Conservation (phyloP, 2,329 filamentous ascomycete species). For the Phialophora macrospora region DNA sequence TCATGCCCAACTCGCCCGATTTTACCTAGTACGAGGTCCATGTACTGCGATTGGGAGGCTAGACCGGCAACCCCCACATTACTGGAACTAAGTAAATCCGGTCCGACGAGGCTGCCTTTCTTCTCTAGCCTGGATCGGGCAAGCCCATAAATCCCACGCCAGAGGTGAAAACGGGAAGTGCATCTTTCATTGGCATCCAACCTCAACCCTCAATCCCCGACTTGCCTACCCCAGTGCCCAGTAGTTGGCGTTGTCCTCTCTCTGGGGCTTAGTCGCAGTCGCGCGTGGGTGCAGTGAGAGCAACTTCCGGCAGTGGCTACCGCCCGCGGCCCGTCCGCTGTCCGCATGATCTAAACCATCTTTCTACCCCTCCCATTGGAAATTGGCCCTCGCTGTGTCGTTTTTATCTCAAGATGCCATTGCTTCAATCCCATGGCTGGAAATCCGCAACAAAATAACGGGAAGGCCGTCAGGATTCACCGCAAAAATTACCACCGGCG, state of each 20-base stretch:
- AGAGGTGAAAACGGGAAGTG: background rate
- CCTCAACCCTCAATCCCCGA: background rate
- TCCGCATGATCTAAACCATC: slow-evolving; percentile 18
- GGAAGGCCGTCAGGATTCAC: slow-evolving; percentile 10
- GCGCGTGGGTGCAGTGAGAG: background rate
- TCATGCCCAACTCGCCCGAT: background rate
- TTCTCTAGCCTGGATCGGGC: background rate
- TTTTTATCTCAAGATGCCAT: slow-evolving; percentile 14
- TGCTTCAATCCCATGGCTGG: slow-evolving; percentile 21
- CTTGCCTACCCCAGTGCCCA: background rate
- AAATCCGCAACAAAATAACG: slow-evolving; percentile 11
- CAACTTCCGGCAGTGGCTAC: background rate
- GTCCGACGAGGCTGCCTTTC: background rate
- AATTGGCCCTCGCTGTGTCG: background rate
- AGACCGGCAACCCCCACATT: too few species aligned
- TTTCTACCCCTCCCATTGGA: background rate
- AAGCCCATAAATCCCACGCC: background rate
- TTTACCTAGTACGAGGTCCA: too few species aligned
- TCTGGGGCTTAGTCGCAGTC: background rate
- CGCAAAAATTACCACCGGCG: slow-evolving; percentile 33
- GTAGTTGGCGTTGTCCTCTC: background rate
- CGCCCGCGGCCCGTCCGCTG: background rate
- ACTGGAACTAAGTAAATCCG: background rate
- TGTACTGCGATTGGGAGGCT: too few species aligned
- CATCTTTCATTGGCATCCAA: background rate